Evolutionary conservation across 768 basidiomycete species (phyloP).

Genomic region (Guyanaporus albipodus): DNA sequence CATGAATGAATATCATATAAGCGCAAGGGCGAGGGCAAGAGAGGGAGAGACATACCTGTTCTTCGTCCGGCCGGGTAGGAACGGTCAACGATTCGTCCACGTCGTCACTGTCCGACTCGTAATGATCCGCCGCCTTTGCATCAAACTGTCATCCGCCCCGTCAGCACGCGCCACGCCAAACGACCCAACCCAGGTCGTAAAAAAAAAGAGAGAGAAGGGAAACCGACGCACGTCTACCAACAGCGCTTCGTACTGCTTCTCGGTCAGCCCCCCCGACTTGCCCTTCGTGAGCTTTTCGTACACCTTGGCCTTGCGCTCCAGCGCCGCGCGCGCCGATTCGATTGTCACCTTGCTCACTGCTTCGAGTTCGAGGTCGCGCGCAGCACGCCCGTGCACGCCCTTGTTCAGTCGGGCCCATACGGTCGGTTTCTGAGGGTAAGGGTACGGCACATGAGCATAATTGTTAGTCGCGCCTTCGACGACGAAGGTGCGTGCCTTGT

Average conservation of each 20-base stretch:
- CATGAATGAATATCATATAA: slow-evolving; percentile 5
- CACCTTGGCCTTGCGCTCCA: slow-evolving; percentile 76
- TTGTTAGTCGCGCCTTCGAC: not conserved
- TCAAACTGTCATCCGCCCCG: slow-evolving; percentile 57
- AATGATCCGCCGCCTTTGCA: slow-evolving; percentile 47
- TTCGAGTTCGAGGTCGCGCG: slow-evolving; percentile 69
- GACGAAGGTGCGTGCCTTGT: slow-evolving; percentile 50
- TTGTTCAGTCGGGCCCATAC: slow-evolving; percentile 76
- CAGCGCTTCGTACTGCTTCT: slow-evolving; percentile 66
- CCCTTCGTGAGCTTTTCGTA: slow-evolving; percentile 79
- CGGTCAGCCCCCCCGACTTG: slow-evolving; percentile 71
- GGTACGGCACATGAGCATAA: not conserved
- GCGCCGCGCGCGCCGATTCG: slow-evolving; percentile 63
- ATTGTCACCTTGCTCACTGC: slow-evolving; percentile 63
- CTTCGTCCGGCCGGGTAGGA: slow-evolving; percentile 38
- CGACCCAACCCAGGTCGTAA: too few species aligned
- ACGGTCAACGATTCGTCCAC: slow-evolving; percentile 73
- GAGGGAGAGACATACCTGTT: slow-evolving; percentile 37
- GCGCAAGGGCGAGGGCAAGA: too few species aligned
- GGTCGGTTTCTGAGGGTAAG: slow-evolving; percentile 57
- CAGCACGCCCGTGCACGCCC: slow-evolving; percentile 61
- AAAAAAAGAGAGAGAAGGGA: not conserved
- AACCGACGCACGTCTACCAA: slow-evolving; percentile 72
- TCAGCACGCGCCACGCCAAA: not conserved
- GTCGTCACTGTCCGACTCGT: slow-evolving; percentile 70